phyloP scores from a whole-genome alignment of 2,329 filamentous ascomycete genomes.

The Cercospora janseana region DNA sequence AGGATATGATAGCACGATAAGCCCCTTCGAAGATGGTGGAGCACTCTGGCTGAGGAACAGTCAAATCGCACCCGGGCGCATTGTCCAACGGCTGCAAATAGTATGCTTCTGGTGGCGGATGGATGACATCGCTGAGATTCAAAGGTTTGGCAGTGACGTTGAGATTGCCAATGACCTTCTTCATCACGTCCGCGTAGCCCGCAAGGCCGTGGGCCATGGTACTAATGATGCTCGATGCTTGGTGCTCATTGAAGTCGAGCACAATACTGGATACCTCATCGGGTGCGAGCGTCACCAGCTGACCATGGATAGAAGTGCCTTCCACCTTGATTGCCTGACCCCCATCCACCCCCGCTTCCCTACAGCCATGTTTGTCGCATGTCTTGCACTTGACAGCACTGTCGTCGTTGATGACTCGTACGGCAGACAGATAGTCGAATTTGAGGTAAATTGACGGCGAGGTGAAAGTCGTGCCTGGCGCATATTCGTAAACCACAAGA shows the following conservation, averaged over 20 bases:
- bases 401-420: background rate
- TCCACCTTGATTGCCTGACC: slow-evolving; percentile 2
- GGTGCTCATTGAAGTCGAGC: slow-evolving; percentile 8
- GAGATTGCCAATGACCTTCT: slow-evolving; percentile 10
- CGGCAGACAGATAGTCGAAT: slow-evolving; percentile 23
- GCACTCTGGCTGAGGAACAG: slow-evolving; percentile 18
- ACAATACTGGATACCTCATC: slow-evolving; percentile 22
- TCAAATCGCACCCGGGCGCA: slow-evolving; percentile 13
- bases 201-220: slow-evolving; percentile 13
- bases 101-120: slow-evolving; percentile 20
- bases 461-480: slow-evolving; percentile 25
- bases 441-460: slow-evolving; percentile 28
- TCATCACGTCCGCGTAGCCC: slow-evolving; percentile 16
- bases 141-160: slow-evolving; percentile 12
- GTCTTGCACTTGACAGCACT: background rate
- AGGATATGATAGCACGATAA: slow-evolving; percentile 19
- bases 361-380: slow-evolving; percentile 13
- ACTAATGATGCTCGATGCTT: slow-evolving; percentile 16
- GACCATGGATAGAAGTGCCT: slow-evolving; percentile 15
- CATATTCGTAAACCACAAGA: slow-evolving; percentile 15
- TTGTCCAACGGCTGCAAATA: slow-evolving; percentile 17
- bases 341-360: slow-evolving; percentile 11
- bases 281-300: slow-evolving; percentile 17
- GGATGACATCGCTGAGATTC: slow-evolving; percentile 12
- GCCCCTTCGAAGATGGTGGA: slow-evolving; percentile 24